Percentiles rank a stretch among this genome's conserved stretches.
These are phyloP conservation scores for Erodium maritimum DNA, from an alignment of 345 rosid species.

Conservation along the genomic window DNA sequence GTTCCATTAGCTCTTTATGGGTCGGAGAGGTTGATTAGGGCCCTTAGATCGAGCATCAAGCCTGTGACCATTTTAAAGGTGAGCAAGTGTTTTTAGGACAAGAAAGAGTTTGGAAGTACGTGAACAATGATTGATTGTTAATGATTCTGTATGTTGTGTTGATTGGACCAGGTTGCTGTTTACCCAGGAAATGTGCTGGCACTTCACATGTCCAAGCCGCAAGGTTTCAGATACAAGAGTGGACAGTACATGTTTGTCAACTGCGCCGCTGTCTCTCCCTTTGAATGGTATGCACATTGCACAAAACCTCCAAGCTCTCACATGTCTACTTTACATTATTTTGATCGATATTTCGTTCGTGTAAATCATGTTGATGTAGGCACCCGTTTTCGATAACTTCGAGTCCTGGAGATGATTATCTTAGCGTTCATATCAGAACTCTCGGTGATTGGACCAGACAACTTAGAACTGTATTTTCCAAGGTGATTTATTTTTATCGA, in stretches of 20 bases:
- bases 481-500: too few relatives aligned
- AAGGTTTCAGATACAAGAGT: conserved; percentile 76
- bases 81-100: background rate
- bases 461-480: conserved; percentile 59
- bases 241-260: conserved; percentile 94
- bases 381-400: conserved; percentile 96
- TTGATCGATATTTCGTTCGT: background rate
- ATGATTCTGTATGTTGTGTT: too few relatives aligned
- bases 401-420: conserved; percentile 70
- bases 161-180: conserved; percentile 28
- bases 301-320: background rate
- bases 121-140: too few relatives aligned
- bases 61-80: conserved; percentile 69
- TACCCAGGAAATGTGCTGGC: conserved; percentile 79
- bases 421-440: conserved; percentile 80
- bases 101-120: too few relatives aligned
- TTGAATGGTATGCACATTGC: conserved; percentile 38
- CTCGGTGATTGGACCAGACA: conserved; percentile 86
- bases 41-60: conserved; percentile 68
- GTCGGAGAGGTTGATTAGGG: conserved; percentile 54
- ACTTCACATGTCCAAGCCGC: conserved; percentile 76
- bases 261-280: conserved; percentile 74
- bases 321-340: background rate
- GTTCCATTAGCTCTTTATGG: conserved; percentile 57
- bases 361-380: conserved; percentile 26